These are phyloP conservation scores for Vinca major DNA, from an alignment of 305 asterid species.

Conservation along the genomic window DNA sequence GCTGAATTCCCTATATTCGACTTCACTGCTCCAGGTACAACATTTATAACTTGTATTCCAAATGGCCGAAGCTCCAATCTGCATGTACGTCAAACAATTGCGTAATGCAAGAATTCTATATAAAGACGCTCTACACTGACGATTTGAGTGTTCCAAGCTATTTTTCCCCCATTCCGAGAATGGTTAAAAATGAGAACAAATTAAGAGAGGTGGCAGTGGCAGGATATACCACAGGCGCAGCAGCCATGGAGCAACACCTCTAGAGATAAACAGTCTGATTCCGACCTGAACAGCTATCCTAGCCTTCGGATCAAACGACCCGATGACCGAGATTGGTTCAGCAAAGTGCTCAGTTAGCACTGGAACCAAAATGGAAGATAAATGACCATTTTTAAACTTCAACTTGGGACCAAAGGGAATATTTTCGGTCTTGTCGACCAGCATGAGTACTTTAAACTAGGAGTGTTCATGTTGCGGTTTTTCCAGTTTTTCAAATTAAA, in stretches of 20 bases:
- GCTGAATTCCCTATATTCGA: slow-evolving; percentile 72
- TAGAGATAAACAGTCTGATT: neutral
- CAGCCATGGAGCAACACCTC: neutral
- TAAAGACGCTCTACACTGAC: neutral
- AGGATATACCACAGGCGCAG: neutral
- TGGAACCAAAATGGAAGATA: too few relatives aligned
- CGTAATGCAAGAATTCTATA: neutral
- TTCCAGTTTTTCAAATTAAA: too few relatives aligned
- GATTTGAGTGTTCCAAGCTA: neutral
- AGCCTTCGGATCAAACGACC: too few relatives aligned
- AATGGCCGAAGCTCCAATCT: slow-evolving; percentile 69
- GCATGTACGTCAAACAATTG: slow-evolving; percentile 5
- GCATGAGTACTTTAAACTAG: neutral
- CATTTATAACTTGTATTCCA: slow-evolving; percentile 60
- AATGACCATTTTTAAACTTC: too few relatives aligned
- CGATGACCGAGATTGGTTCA: too few relatives aligned
- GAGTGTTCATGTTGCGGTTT: too few relatives aligned
- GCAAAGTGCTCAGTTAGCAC: too few relatives aligned
- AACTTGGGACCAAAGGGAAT: neutral
- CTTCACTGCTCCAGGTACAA: slow-evolving; percentile 76
- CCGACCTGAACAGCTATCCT: too few relatives aligned
- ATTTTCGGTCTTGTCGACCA: neutral
- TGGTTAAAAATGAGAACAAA: neutral
- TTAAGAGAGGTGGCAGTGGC: neutral
- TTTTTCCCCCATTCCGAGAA: too few relatives aligned